Evolutionary conservation across 73 alveolate species (phyloP).

Genomic region (Durusdinium trenchii): DNA sequence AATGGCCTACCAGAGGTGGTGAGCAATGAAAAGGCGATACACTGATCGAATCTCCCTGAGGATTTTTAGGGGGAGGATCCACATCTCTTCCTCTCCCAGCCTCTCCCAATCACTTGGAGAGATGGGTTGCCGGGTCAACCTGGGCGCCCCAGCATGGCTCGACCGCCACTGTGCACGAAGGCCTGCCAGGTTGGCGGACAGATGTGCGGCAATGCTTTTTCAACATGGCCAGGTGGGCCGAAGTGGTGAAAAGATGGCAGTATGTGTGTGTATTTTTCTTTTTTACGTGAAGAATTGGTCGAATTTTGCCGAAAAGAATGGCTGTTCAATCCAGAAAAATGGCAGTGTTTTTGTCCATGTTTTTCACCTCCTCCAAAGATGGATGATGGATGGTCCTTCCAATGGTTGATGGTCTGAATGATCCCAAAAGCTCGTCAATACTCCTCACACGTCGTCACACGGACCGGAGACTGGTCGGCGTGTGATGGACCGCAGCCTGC

Average conservation of each 20-base stretch:
- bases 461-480: too few species aligned
- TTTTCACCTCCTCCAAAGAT: too few species aligned
- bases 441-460: too few species aligned
- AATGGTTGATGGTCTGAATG: too few species aligned
- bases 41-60: neutral
- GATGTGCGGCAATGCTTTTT: neutral
- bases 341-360: too few species aligned
- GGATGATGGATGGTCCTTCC: too few species aligned
- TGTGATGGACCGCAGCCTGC: too few species aligned
- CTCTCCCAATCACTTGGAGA: neutral
- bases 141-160: neutral
- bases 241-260: neutral
- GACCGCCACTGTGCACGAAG: neutral
- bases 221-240: neutral
- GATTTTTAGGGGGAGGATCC: neutral
- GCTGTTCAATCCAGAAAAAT: too few species aligned
- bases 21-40: neutral
- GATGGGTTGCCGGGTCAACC: neutral
- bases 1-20: neutral
- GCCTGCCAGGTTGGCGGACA: neutral
- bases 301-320: too few species aligned
- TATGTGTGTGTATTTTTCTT: too few species aligned
- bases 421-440: too few species aligned
- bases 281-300: too few species aligned
- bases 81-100: neutral